Conservation (phyloP, 371 early-diverging fungal species). For the Actinomortierella wolfii region DNA sequence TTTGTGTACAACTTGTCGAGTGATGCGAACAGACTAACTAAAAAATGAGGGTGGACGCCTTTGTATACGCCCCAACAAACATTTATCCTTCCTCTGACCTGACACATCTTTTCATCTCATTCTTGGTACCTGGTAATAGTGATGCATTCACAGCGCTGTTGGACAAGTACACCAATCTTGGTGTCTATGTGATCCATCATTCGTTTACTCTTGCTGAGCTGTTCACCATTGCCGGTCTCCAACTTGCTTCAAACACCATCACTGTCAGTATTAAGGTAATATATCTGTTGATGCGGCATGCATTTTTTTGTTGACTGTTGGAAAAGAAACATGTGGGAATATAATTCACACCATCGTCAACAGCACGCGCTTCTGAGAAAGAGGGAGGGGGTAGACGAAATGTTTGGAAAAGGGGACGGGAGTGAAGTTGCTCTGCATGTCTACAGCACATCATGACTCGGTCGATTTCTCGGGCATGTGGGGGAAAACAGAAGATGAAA, state of each 20-base stretch:
- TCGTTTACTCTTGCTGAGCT: slow-evolving; percentile 82
- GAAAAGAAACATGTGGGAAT: no score
- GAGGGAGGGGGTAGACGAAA: no score
- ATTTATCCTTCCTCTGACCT: not conserved
- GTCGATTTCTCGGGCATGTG: no score
- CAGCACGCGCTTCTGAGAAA: no score
- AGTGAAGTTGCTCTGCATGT: no score
- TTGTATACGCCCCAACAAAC: not conserved
- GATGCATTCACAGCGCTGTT: slow-evolving; percentile 63
- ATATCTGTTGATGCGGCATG: slow-evolving; percentile 7
- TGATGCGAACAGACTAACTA: not conserved
- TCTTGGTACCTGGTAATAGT: slow-evolving; percentile 10
- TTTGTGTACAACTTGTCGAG: not conserved
- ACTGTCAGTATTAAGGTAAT: slow-evolving; percentile 70
- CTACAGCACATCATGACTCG: no score
- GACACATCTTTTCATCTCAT: not conserved
- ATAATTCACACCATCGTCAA: no score
- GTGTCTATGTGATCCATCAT: slow-evolving; percentile 71
- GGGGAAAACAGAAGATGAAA: no score
- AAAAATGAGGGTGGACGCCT: not conserved
- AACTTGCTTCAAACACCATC: slow-evolving; percentile 74
- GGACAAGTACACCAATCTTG: slow-evolving; percentile 71
- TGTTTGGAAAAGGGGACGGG: no score
- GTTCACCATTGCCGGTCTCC: slow-evolving; percentile 78
- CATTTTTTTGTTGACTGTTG: not conserved